Evolutionary conservation across 768 basidiomycete genomes (phyloP), one percentile per base, ranked within the genome.

Genomic region (Epithele typhae): DNA sequence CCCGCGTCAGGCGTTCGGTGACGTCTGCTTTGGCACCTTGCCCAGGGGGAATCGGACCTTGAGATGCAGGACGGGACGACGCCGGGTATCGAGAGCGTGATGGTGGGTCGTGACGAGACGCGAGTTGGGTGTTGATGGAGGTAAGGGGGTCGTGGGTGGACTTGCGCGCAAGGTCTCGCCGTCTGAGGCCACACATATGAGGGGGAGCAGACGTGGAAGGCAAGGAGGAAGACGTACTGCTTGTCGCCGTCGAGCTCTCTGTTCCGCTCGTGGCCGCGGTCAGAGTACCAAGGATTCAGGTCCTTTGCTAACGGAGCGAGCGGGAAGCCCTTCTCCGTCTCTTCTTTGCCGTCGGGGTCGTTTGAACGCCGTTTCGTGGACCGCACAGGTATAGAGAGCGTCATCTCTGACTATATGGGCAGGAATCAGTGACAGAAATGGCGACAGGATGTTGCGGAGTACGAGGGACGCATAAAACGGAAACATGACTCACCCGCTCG

Each of bases 271-370:
- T 50, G 43, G 17, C 39, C 40, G 15, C 41, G 36, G 43, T 65
- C 61, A 0, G 66, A 64, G 61, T 92, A 92, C 89, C 89, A 92
- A 5, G 89, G 88, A 19, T 79, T 82, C 10, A 89, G 75, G 51
- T 92, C 90, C 56, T 88, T 84, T 5, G 72, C 76, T 3, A 79
- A 76, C 0, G 90, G 90, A 1, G 84, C 88, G 4, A 92, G 70
- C 2, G 86, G 72, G 7, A 89, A 62, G 15, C 90, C 89, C 53
- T 78, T 80, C 42, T 92, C 89, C 0, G 74, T 72, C 81, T 36
- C 54, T 19, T 5, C 19, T 32, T 22, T 33, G 21, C 42, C 36
- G 35, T 53, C 44, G 17, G 56, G 37, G 9, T 46, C 43, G 56
- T 51, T 33, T 59, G 59, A 4, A 74, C 75, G 70, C 19, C 71